Evolutionary conservation across 768 basidiomycete species (phyloP).

Genomic region (Mycena galericulata): DNA sequence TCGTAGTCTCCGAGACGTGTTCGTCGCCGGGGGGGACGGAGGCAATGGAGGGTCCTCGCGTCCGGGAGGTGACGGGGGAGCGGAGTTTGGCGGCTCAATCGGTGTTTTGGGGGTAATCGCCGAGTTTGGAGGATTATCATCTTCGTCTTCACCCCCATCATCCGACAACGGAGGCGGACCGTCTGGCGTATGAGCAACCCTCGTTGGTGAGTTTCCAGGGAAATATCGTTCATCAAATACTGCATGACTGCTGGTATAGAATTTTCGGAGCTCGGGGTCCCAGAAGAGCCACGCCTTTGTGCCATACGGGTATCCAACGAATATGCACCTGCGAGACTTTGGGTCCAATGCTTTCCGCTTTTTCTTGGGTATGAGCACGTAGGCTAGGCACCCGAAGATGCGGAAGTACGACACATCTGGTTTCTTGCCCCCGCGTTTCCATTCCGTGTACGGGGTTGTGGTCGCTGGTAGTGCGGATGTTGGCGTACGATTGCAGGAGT

Average conservation of each 20-base stretch:
- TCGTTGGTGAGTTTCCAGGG: slow-evolving; percentile 24
- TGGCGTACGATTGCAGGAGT: slow-evolving; percentile 40
- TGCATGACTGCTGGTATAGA: slow-evolving; percentile 35
- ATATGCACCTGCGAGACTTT: slow-evolving; percentile 32
- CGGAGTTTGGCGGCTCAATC: no score
- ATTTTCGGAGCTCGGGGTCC: slow-evolving; percentile 28
- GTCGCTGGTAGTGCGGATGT: slow-evolving; percentile 32
- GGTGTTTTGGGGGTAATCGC: not conserved
- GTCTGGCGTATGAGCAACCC: not conserved
- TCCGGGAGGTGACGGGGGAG: no score
- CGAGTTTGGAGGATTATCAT: not conserved
- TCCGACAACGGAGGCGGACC: not conserved
- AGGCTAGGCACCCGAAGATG: slow-evolving; percentile 41
- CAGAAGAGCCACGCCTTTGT: slow-evolving; percentile 42
- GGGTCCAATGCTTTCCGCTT: slow-evolving; percentile 36
- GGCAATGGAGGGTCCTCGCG: no score
- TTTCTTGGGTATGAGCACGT: slow-evolving; percentile 42
- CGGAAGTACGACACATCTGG: slow-evolving; percentile 40
- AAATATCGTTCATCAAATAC: slow-evolving; percentile 43
- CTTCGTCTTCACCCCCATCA: not conserved
- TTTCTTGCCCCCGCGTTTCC: slow-evolving; percentile 31
- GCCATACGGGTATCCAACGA: slow-evolving; percentile 40
- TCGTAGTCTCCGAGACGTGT: no score
- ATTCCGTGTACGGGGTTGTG: slow-evolving; percentile 41
- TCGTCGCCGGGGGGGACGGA: no score